These are phyloP conservation scores for Hyphopichia khmerensis DNA, from an alignment of 1,139 yeast genomes.

Conservation along the genomic window DNA sequence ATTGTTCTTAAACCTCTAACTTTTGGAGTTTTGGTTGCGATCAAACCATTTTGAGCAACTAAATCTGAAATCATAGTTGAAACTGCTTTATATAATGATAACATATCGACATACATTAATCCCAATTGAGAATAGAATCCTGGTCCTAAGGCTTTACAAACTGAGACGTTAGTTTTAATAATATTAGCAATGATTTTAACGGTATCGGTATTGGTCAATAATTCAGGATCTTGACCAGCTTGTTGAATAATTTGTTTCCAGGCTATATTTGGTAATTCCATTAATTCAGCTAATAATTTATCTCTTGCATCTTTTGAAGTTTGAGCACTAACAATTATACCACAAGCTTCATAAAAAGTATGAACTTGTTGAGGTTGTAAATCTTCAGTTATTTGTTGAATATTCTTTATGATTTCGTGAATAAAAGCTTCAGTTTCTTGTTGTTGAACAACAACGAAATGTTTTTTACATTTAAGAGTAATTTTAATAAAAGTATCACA, in stretches of 20 bases:
- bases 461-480: conserved; percentile 91
- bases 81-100: conserved; percentile 85
- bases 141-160: conserved; percentile 90
- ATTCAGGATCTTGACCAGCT: conserved; percentile 85
- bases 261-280: conserved; percentile 91
- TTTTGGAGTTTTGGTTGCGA: conserved; percentile 93
- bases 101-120: conserved; percentile 83
- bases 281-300: conserved; percentile 70
- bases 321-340: conserved; percentile 89
- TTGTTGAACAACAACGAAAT: conserved; percentile 84
- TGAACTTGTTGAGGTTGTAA: conserved; percentile 97
- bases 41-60: conserved; percentile 75
- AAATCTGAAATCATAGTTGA: conserved; percentile 83
- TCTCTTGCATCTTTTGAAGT: conserved; percentile 60
- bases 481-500: conserved; percentile 97
- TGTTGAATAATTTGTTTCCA: conserved; percentile 89
- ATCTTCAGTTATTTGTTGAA: conserved; percentile 86
- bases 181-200: conserved; percentile 92
- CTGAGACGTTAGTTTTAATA: conserved; percentile 91
- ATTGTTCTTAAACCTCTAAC: conserved; percentile 95
- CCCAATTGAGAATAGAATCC: conserved; percentile 89
- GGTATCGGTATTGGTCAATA: conserved; percentile 79
- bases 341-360: conserved; percentile 97
- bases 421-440: conserved; percentile 92
- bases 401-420: conserved; percentile 79